Percentiles rank a stretch among this genome's conserved stretches.
Evolutionary conservation across 306 rosid genomes (phyloP).

Genomic region (Vigna radiata): DNA sequence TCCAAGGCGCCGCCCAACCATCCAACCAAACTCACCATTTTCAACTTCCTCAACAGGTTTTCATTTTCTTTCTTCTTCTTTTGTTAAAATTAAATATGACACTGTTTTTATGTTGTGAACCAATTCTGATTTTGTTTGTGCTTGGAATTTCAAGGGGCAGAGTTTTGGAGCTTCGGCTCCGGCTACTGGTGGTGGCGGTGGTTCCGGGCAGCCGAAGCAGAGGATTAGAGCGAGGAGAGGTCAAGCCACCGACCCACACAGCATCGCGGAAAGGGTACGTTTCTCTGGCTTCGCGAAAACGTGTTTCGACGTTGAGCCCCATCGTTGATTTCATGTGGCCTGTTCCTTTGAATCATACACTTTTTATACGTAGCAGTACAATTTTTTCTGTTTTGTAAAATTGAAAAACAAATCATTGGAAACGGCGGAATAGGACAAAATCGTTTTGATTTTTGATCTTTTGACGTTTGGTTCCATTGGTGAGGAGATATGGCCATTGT

Average conservation of each 20-base stretch:
- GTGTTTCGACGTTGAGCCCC: background rate
- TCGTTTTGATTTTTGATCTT: background rate
- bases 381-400: background rate
- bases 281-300: background rate
- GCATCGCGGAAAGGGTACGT: slow-evolving; percentile 93
- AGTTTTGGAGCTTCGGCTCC: slow-evolving; percentile 60
- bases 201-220: slow-evolving; percentile 83
- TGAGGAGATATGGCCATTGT: background rate
- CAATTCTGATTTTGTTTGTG: background rate
- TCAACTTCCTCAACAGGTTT: slow-evolving; percentile 72
- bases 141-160: slow-evolving; percentile 48
- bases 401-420: background rate
- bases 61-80: too few relatives aligned
- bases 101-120: too few relatives aligned
- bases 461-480: slow-evolving; percentile 31
- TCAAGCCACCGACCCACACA: slow-evolving; percentile 99
- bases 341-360: slow-evolving; percentile 15
- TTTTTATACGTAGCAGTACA: background rate
- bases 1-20: slow-evolving; percentile 48
- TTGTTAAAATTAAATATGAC: too few relatives aligned
- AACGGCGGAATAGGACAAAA: background rate
- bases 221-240: slow-evolving; percentile 95
- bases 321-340: slow-evolving; percentile 23
- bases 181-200: slow-evolving; percentile 31
- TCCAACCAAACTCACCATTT: slow-evolving; percentile 54